phyloP scores from a whole-genome alignment of 2,329 filamentous ascomycete genomes.

The Colletotrichum sp. region DNA sequence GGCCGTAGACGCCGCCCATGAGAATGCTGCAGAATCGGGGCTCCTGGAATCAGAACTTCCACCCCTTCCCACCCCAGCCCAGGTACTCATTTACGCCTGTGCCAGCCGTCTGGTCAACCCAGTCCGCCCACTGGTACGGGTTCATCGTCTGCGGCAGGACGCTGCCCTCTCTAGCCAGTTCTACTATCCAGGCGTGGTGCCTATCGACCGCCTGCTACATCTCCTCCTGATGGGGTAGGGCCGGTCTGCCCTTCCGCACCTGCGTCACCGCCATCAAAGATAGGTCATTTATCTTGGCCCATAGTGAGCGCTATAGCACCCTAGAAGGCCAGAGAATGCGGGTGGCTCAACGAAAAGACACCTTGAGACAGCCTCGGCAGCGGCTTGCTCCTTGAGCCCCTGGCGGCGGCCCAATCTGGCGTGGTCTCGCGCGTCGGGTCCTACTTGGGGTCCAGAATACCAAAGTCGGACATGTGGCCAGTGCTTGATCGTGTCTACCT shows the following conservation, averaged over 20 bases:
- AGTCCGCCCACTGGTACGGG: slow-evolving; percentile 34
- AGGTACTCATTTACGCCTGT: slow-evolving; percentile 43
- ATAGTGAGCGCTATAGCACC: slow-evolving; percentile 24
- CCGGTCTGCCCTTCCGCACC: slow-evolving; percentile 35
- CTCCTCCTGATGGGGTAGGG: slow-evolving; percentile 26
- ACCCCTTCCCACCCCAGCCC: slow-evolving; percentile 42
- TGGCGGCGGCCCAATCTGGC: neutral
- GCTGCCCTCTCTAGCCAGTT: slow-evolving; percentile 20
- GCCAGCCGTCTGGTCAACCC: slow-evolving; percentile 41
- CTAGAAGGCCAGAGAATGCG: slow-evolving; percentile 40
- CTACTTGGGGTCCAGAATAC: neutral
- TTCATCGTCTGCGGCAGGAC: slow-evolving; percentile 22
- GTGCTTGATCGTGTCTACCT: slow-evolving; percentile 30
- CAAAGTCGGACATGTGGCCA: slow-evolving; percentile 26
- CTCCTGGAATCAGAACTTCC: slow-evolving; percentile 44
- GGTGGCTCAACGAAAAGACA: slow-evolving; percentile 40
- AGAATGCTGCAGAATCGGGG: slow-evolving; percentile 39
- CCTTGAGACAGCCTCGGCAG: slow-evolving; percentile 41
- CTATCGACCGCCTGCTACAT: slow-evolving; percentile 32
- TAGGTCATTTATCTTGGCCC: slow-evolving; percentile 36
- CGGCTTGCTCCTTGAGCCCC: slow-evolving; percentile 30
- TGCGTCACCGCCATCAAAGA: slow-evolving; percentile 41
- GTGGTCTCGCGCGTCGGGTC: slow-evolving; percentile 23
- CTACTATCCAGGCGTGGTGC: slow-evolving; percentile 30
- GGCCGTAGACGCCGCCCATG: slow-evolving; percentile 42